A percentile compares a stretch with the other conserved stretches of the same genome.
Conservation (phyloP, 2,329 filamentous ascomycete species). For the Niveomyces coronatus region DNA sequence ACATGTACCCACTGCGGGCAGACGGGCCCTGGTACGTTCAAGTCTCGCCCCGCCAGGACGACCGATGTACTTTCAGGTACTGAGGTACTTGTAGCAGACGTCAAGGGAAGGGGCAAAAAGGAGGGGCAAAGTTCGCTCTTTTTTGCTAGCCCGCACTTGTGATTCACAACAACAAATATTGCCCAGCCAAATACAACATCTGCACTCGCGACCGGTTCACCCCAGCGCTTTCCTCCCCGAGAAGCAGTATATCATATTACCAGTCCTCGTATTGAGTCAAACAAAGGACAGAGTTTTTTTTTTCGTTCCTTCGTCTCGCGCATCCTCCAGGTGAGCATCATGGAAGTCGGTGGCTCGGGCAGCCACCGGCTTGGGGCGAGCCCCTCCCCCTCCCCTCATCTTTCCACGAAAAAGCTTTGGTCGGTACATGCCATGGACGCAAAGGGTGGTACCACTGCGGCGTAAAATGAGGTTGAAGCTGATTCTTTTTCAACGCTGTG, state of each 20-base stretch:
- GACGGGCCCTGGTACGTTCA: no score
- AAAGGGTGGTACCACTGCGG: slow-evolving; percentile 1
- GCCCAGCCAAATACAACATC: no score
- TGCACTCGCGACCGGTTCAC: no score
- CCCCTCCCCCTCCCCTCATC: neutral
- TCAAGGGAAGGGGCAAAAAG: slow-evolving; percentile 6
- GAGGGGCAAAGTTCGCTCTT: slow-evolving; percentile 10
- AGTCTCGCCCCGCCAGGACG: no score
- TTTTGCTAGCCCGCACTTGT: slow-evolving; percentile 10
- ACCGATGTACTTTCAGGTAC: no score
- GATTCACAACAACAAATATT: slow-evolving; percentile 11
- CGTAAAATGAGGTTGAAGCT: no score
- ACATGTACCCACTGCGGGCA: no score
- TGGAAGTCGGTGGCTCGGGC: neutral
- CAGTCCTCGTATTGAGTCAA: no score
- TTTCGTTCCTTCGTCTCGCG: neutral
- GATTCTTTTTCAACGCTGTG: neutral
- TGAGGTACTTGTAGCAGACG: neutral
- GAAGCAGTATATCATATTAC: slow-evolving; percentile 1
- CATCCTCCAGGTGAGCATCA: neutral
- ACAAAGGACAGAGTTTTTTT: neutral
- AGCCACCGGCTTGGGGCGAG: neutral
- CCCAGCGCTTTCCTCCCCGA: no score
- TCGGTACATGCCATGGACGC: slow-evolving; percentile 4
- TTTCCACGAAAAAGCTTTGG: slow-evolving; percentile 4